Base-by-base conservation (phyloP, 2,329 filamentous ascomycete genomes). In the Neopestalotiopsis sp. region DNA sequence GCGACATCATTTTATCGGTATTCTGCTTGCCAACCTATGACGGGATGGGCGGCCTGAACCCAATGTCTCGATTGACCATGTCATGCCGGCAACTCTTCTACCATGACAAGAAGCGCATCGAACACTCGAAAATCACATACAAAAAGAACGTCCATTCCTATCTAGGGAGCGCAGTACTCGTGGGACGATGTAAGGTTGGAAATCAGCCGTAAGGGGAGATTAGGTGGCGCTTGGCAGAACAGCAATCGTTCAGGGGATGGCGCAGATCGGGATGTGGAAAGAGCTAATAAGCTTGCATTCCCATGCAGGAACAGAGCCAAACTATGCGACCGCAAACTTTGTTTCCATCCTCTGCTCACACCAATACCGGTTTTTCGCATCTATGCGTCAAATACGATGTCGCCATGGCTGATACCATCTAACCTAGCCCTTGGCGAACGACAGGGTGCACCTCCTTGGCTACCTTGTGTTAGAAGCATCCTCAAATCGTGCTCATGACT, bases 1-100 rank as follows among this genome's bases (percentile, higher is more conserved):
- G 34, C 30, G 30, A 24, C 30, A 62, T 62, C 59, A 42, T 62
- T 40, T 62, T 62, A 62, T 62, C 59, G 34, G 20, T 53, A 20
- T 53, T 12, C n/a, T 42, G 59, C 12, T 34, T 14, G 30, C 24
- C 20, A 28, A 34, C 32, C 32, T 34, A 40, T 20, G 34, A 40
- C 59, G 59, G 59, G 30, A 34, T 38, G 12, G 59, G 13, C 13
- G 12, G 13, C 14, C 13, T 32, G 32, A 40, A 62, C 59, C 32
- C 32, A 20, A 40, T 62, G 59, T 62, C 34, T 62, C 14, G 59
- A 13, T 59, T 30, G n/a, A 56, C 49, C 17, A 56, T 56, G 49
- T 56, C 49, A 24, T n/a, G 14, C 49, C 49, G 49, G 6, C 14
- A 12, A 7, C 49, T 56, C 13, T 14, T 17, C 9, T n/a, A 56